phyloP scores from a whole-genome alignment of 2,329 filamentous ascomycete species.

The Pyrenophora tritici-repentis region DNA sequence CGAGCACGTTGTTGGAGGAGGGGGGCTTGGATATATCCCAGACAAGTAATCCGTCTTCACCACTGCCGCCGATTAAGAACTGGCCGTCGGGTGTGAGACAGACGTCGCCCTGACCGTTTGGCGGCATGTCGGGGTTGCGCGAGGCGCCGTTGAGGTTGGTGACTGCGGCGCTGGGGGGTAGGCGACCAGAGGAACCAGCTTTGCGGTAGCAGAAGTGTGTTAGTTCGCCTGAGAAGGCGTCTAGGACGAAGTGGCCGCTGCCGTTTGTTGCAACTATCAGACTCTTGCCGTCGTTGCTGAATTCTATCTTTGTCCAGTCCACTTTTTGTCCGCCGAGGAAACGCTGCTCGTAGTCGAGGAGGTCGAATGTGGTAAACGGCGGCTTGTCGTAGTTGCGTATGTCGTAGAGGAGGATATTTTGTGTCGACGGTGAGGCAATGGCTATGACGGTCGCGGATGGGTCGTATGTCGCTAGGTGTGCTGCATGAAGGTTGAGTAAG shows the following conservation, averaged over 20 bases:
- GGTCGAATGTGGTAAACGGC: constrained; percentile 84
- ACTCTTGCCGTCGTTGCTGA: constrained; percentile 92
- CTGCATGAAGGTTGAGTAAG: constrained; percentile 76
- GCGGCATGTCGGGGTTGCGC: constrained; percentile 36
- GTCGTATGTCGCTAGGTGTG: constrained; percentile 86
- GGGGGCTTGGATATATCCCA: constrained; percentile 73
- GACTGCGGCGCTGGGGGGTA: constrained; percentile 50
- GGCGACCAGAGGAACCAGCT: constrained; percentile 51
- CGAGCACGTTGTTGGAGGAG: constrained; percentile 62
- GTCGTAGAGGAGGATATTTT: constrained; percentile 86
- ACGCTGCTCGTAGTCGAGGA: constrained; percentile 66
- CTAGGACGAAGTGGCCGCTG: constrained; percentile 86
- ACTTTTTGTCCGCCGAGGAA: constrained; percentile 53
- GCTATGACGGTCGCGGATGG: constrained; percentile 92
- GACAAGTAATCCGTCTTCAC: constrained; percentile 72
- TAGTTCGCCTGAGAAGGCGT: constrained; percentile 83
- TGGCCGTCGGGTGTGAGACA: constrained; percentile 89
- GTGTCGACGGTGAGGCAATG: constrained; percentile 79
- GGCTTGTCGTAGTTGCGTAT: constrained; percentile 90
- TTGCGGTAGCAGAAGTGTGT: constrained; percentile 70
- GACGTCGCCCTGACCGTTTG: constrained; percentile 70
- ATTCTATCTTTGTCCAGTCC: constrained; percentile 90
- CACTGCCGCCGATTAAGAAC: constrained; percentile 81
- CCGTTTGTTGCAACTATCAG: constrained; percentile 84
- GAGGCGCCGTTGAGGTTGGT: constrained; percentile 60